Base-by-base conservation (phyloP, 768 basidiomycete species). In the Auricularia sp. region DNA sequence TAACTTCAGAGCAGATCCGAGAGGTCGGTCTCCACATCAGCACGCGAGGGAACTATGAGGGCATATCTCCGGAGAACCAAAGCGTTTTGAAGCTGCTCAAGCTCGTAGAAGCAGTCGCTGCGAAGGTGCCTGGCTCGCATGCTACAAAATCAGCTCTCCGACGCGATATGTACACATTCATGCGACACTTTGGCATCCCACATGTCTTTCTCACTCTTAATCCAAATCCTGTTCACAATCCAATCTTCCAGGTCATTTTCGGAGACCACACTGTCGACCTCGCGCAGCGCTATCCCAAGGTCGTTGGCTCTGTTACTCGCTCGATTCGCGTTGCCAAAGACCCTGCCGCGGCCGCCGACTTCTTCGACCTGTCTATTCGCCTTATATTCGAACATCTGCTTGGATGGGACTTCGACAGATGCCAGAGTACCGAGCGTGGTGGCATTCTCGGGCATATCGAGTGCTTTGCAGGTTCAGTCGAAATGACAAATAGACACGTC, bases 231-330 rank as follows among this genome's bases (percentile, higher is more conserved):
- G 54, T 45, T 3, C 66, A 74, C 39, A 72, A 70, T n/a, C 74
- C 74, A 2, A 66, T 75, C 0, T 75, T 74, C 58, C 74, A 75
- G 39, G 74, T 75, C 0, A 71, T 75, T 42, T 67, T 62, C 56
- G 71, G 74, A 10, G 68, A 77, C 51, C 33, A 65, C 0, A 42
- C 24, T 18, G 65, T 67, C 1, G 66, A 67, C 21, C 61, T 67
- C 13, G 3, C 18, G 14, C 16, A 58, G 0, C 39, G 39, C 1
- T 39, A 39, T 39, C 39, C 39, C 3, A 7, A 13, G 39, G 39
- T 39, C 1, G 8, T 3, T 2, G 39, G 2, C 3, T 39, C 39
- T 13, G 13, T 39, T 7, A 39, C 39, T 13, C 39, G 39, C 7
- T 39, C 39, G 8, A 39, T 39, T 39, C 39, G 39, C 8, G 39